Percentiles rank a stretch among this genome's conserved stretches.
Evolutionary conservation across 2,329 filamentous ascomycete genomes (phyloP).

Genomic region (Colletotrichum eremochloae): DNA sequence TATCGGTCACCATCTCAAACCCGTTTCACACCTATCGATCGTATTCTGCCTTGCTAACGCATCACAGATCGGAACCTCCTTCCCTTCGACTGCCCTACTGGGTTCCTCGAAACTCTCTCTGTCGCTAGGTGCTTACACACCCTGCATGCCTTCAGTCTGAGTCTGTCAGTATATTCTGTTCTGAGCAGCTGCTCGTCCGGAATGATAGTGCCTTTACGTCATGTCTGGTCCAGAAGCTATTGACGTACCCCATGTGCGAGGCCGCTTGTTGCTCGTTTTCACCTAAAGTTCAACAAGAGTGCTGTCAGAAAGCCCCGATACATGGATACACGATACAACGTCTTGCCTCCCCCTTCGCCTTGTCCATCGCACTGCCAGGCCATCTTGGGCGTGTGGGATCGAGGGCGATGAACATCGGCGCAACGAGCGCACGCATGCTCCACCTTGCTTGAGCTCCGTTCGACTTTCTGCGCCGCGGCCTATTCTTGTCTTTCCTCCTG

Average conservation of each 20-base stretch:
- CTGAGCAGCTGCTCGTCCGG: not conserved
- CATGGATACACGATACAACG: conserved; percentile 8
- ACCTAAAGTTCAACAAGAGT: conserved; percentile 19
- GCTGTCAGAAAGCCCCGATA: conserved; percentile 27
- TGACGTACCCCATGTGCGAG: conserved; percentile 22
- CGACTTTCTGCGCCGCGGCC: conserved; percentile 20
- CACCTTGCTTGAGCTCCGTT: conserved; percentile 25
- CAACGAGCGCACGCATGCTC: conserved; percentile 28
- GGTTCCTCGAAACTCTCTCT: conserved; percentile 28
- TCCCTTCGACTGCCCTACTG: conserved; percentile 16
- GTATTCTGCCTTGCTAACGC: conserved; percentile 1
- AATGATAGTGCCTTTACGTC: conserved; percentile 1
- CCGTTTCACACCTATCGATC: conserved; percentile 36
- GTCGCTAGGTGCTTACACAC: conserved; percentile 4
- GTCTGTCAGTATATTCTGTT: not conserved
- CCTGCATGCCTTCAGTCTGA: not conserved
- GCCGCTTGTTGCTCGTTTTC: conserved; percentile 17
- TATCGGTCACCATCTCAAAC: conserved; percentile 25
- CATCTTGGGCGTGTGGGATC: conserved; percentile 12
- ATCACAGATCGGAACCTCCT: conserved; percentile 27
- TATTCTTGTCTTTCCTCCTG: conserved; percentile 24
- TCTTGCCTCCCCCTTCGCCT: not conserved
- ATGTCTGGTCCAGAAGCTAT: conserved; percentile 18
- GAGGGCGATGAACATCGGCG: conserved; percentile 19
- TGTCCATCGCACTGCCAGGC: not conserved